phyloP scores from a whole-genome alignment of 1,284 basidiomycete genomes.

The Cystobasidium pallidum region DNA sequence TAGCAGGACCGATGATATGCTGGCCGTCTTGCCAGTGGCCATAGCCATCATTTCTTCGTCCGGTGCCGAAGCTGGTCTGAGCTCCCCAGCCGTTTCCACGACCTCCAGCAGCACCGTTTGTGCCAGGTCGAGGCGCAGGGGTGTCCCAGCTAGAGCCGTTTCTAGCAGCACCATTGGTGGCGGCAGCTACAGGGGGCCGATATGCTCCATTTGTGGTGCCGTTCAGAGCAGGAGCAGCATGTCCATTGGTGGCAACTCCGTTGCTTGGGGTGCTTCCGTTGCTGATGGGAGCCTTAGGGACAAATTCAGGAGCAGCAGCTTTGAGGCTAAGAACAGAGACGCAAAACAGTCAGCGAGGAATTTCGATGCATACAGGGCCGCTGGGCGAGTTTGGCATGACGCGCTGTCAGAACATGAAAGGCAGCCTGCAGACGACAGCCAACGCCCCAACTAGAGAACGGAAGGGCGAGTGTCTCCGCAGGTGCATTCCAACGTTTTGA shows the following conservation, averaged over 20 bases:
- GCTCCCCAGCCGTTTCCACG: conserved; percentile 25
- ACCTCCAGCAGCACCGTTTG: conserved; percentile 20
- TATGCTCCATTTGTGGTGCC: conserved; percentile 24
- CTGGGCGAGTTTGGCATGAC: neutral
- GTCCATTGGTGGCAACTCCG: conserved; percentile 10
- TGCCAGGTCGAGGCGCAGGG: conserved; percentile 10
- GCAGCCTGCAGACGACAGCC: neutral
- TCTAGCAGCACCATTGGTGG: conserved; percentile 8
- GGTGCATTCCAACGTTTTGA: too few relatives aligned
- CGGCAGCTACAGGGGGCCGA: conserved; percentile 28
- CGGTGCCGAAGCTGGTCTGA: conserved; percentile 38
- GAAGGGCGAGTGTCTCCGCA: too few relatives aligned
- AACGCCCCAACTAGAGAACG: too few relatives aligned
- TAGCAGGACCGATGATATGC: conserved; percentile 78
- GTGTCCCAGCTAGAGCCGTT: conserved; percentile 34
- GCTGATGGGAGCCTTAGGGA: conserved; percentile 1
- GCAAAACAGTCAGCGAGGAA: neutral
- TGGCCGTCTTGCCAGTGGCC: conserved; percentile 89
- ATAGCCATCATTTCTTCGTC: conserved; percentile 56
- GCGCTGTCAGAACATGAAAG: neutral
- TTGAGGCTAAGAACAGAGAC: neutral
- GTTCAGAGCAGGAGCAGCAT: conserved; percentile 21
- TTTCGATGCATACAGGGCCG: too few relatives aligned
- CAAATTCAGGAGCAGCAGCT: conserved; percentile 32
- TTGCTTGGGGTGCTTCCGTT: conserved; percentile 9